Percentiles rank a stretch among this genome's conserved stretches.
These are phyloP conservation scores for Beta corolliflora DNA, from an alignment of 179 eudicot genomes.

Conservation along the genomic window DNA sequence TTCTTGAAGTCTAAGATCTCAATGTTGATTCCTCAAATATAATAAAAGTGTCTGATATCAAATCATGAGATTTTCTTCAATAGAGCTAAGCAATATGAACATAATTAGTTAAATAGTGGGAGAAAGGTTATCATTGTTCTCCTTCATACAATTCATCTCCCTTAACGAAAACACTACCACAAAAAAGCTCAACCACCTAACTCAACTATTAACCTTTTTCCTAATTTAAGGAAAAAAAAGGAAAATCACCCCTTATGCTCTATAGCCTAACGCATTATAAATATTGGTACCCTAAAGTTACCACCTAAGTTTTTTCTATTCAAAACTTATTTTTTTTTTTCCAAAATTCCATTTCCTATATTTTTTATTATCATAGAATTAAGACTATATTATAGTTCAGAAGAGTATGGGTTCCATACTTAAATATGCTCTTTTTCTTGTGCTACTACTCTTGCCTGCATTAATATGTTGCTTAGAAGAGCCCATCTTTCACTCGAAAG, in stretches of 20 bases:
- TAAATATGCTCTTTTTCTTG: neutral
- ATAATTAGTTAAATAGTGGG: slow-evolving; percentile 8
- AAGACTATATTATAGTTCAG: neutral
- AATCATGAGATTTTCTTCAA: neutral
- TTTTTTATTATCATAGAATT: neutral
- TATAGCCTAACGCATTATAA: slow-evolving; percentile 14
- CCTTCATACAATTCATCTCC: neutral
- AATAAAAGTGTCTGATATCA: neutral
- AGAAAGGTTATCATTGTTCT: neutral
- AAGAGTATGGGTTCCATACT: slow-evolving; percentile 7
- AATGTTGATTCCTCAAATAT: too few species aligned
- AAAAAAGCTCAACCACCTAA: neutral
- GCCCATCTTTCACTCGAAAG: slow-evolving; percentile 18
- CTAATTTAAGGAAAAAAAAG: neutral
- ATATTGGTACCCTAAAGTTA: slow-evolving; percentile 1
- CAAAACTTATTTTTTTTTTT: too few species aligned
- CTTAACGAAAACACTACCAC: neutral
- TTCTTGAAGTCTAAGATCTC: slow-evolving; percentile 11
- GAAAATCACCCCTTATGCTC: neutral
- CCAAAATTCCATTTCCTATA: neutral
- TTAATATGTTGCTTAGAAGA: slow-evolving; percentile 16
- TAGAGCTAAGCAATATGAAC: neutral
- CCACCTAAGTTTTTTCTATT: neutral
- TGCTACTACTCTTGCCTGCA: neutral
- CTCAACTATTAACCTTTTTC: neutral